phyloP scores from a whole-genome alignment of 352 stramenopile genomes.

The Phytophthora ohioensis region DNA sequence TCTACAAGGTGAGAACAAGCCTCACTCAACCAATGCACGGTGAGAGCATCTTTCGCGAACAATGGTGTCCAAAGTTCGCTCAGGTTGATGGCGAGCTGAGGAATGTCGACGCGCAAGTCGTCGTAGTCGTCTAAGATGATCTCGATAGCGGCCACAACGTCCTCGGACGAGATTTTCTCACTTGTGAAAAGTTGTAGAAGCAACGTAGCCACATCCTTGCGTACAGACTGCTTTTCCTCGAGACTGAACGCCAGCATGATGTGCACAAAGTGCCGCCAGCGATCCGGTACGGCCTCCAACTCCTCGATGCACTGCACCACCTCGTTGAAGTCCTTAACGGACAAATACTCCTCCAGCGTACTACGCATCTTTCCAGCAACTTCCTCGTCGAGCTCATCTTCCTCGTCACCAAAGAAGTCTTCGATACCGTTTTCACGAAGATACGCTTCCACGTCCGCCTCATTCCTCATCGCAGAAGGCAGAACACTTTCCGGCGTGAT shows the following conservation, averaged over 20 bases:
- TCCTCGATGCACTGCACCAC: conserved; percentile 82
- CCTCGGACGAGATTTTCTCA: conserved; percentile 56
- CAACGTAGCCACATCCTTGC: conserved; percentile 55
- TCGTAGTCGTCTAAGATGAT: conserved; percentile 73
- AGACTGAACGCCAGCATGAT: conserved; percentile 56
- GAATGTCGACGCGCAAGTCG: conserved; percentile 79
- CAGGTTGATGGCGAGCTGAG: conserved; percentile 62
- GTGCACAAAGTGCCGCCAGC: conserved; percentile 80
- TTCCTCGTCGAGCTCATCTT: conserved; percentile 71
- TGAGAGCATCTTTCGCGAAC: conserved; percentile 61
- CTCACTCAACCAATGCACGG: conserved; percentile 62
- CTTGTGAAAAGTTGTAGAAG: conserved; percentile 49
- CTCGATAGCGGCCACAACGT: conserved; percentile 67
- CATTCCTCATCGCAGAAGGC: conserved; percentile 51
- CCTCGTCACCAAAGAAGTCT: conserved; percentile 70
- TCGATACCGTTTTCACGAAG: conserved; percentile 72
- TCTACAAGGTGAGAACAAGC: conserved; percentile 49
- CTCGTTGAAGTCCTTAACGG: conserved; percentile 78
- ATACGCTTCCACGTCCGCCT: conserved; percentile 62
- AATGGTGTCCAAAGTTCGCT: conserved; percentile 70
- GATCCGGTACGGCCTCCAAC: conserved; percentile 45
- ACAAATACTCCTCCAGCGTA: conserved; percentile 83
- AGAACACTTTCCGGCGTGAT: conserved; percentile 63
- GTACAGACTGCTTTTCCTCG: conserved; percentile 58
- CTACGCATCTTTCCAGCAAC: conserved; percentile 69